phyloP scores from a whole-genome alignment of 2,329 filamentous ascomycete genomes.

The Alternaria dauci region DNA sequence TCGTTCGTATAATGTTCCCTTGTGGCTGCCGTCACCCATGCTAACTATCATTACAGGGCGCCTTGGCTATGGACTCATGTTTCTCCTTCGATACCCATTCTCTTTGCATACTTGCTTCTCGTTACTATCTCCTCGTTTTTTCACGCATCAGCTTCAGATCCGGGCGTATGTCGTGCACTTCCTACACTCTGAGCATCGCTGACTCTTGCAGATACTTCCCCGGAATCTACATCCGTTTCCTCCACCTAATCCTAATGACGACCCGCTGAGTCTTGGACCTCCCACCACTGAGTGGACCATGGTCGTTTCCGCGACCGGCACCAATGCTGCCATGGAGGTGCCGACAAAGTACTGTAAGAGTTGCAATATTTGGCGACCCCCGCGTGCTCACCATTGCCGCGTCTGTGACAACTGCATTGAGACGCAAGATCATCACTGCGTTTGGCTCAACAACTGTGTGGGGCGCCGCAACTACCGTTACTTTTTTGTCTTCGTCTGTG shows the following conservation, averaged over 20 bases:
- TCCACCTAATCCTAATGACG: slow-evolving; percentile 75
- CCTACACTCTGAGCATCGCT: slow-evolving; percentile 16
- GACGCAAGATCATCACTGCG: slow-evolving; percentile 96
- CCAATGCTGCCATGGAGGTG: slow-evolving; percentile 91
- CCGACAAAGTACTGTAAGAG: slow-evolving; percentile 98
- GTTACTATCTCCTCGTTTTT: slow-evolving; percentile 92
- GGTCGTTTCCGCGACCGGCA: slow-evolving; percentile 79
- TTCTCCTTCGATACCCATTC: slow-evolving; percentile 85
- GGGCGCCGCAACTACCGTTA: slow-evolving; percentile 97
- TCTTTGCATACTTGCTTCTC: slow-evolving; percentile 91
- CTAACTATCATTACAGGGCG: slow-evolving; percentile 58
- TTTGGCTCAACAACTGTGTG: slow-evolving; percentile 99
- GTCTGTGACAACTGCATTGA: slow-evolving; percentile 97
- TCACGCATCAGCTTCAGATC: slow-evolving; percentile 90
- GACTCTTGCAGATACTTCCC: slow-evolving; percentile 75
- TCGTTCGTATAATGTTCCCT: slow-evolving; percentile 61
- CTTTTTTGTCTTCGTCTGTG: slow-evolving; percentile 90
- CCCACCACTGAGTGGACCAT: slow-evolving; percentile 93
- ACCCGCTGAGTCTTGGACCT: slow-evolving; percentile 82
- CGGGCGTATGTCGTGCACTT: slow-evolving; percentile 73
- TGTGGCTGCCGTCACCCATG: neutral
- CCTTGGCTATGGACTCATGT: slow-evolving; percentile 86
- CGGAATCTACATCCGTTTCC: slow-evolving; percentile 91
- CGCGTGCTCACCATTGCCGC: slow-evolving; percentile 93
- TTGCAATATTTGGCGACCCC: slow-evolving; percentile 96